phyloP scores from a whole-genome alignment of 2,329 filamentous ascomycete species.

The Paraphaeosphaeria sporulosa region DNA sequence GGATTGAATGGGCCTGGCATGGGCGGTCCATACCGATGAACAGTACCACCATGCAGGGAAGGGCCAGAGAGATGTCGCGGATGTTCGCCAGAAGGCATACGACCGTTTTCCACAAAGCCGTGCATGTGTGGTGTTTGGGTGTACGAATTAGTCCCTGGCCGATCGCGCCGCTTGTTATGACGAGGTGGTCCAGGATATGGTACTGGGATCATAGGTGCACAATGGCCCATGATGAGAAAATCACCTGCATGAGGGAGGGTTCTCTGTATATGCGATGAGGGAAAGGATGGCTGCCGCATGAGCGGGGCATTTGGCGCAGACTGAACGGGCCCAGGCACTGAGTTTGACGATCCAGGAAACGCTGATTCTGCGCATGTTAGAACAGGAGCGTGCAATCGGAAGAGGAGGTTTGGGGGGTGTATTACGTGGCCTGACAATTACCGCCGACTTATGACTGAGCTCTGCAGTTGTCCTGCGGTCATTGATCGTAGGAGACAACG shows the following conservation, averaged over 20 bases:
- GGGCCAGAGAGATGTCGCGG: conserved; percentile 23
- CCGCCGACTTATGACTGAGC: background rate
- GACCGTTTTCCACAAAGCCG: conserved; percentile 27
- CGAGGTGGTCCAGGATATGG: conserved; percentile 20
- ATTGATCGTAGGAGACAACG: background rate
- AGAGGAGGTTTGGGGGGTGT: background rate
- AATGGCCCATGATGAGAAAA: conserved; percentile 7
- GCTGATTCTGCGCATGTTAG: conserved; percentile 1
- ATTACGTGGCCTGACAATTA: conserved; percentile 13
- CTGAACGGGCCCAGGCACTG: background rate
- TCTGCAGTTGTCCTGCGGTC: background rate
- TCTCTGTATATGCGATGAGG: conserved; percentile 2
- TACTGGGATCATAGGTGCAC: conserved; percentile 14
- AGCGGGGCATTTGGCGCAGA: background rate
- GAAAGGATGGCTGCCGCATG: background rate
- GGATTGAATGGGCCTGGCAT: conserved; percentile 21
- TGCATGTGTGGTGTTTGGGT: conserved; percentile 11
- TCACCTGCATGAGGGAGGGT: conserved; percentile 11
- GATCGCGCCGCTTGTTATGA: conserved; percentile 19
- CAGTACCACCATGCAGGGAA: conserved; percentile 20
- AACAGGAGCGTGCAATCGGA: background rate
- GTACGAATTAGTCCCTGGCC: conserved; percentile 22
- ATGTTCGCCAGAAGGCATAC: conserved; percentile 22
- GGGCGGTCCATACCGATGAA: conserved; percentile 23
- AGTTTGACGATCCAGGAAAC: background rate